phyloP scores from a whole-genome alignment of 371 early-diverging fungal species.

The Mortierella sp. region DNA sequence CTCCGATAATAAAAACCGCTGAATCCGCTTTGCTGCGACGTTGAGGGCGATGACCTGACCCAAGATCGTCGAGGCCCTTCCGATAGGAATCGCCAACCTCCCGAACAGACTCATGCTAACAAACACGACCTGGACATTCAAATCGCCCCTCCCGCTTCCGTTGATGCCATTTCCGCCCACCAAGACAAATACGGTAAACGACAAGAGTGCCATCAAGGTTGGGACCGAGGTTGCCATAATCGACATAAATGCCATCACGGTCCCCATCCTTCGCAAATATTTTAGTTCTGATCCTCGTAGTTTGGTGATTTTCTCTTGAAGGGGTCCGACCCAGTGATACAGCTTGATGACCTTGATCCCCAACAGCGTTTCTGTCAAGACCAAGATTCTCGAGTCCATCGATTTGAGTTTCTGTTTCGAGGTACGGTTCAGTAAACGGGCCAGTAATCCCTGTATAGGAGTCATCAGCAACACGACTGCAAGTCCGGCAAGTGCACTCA shows the following conservation, averaged over 20 bases:
- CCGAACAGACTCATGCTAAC: slow-evolving; percentile 44
- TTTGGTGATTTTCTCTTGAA: too few relatives aligned
- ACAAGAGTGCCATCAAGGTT: slow-evolving; percentile 39
- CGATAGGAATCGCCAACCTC: slow-evolving; percentile 29
- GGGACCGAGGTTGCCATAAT: slow-evolving; percentile 41
- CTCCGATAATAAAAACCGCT: slow-evolving; percentile 35
- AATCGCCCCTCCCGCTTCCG: slow-evolving; percentile 37
- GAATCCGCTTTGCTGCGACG: slow-evolving; percentile 39
- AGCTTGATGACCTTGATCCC: slow-evolving; percentile 94
- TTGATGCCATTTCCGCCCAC: slow-evolving; percentile 45
- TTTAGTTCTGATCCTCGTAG: too few relatives aligned
- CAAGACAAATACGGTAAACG: slow-evolving; percentile 25
- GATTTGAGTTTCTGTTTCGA: slow-evolving; percentile 37
- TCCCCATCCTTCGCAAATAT: too few relatives aligned
- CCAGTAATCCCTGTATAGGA: slow-evolving; percentile 35
- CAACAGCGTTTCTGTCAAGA: slow-evolving; percentile 82
- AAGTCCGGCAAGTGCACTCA: slow-evolving; percentile 63
- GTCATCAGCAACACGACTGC: slow-evolving; percentile 21
- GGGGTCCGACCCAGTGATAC: slow-evolving; percentile 71
- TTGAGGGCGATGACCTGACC: slow-evolving; percentile 20
- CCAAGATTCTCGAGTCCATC: slow-evolving; percentile 47
- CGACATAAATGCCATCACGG: too few relatives aligned
- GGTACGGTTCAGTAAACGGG: slow-evolving; percentile 19
- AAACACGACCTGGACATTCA: slow-evolving; percentile 39
- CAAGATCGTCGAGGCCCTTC: slow-evolving; percentile 18